Base-by-base conservation (phyloP, 495 filamentous ascomycete genomes). In the Tetracladium marchalianum region DNA sequence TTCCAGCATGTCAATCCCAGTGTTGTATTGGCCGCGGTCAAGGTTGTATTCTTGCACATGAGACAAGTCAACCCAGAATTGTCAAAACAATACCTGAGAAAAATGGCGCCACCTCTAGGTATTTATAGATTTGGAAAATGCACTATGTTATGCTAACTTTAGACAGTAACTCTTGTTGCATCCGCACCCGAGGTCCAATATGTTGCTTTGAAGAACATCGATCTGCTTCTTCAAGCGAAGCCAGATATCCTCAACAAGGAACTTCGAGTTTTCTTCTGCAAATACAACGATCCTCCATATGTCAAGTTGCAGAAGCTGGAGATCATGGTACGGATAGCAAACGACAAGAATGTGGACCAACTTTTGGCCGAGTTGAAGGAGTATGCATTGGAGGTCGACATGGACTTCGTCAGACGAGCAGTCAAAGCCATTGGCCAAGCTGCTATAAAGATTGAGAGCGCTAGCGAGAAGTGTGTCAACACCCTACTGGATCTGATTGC, bases 301-400 rank as follows among this genome's bases (percentile, higher is more conserved):
- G 84, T 98, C 64, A 98, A 98, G 61, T 78, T 98, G 27, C 82
- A 95, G 63, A 98, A 98, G 51, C 79, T 98, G 38, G 92, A 98
- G 58, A 97, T 97, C 47, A 97, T 98, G 92, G 90, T 98, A 12
- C 82, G 93, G 64, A 97, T 98, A 79, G 90, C 92, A 40, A 98
- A 94, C 66, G 88, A 95, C 49, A 87, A 85, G 59, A 98, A 97
- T 56, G 87, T 92, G 35, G 92, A 98, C 51, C 93, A 97, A 60
- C 76, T 98, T 40, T 67, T 98, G 12, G 82, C 88, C 11, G 92
- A 98, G 62, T 62, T 98, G 55, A 96, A 93, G 66, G 92, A 98
- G 56, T 98, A 98, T 61, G 89, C 93, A 33, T 73, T 96, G 54
- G 92, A 98, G 66, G 90, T 98, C 19, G 92, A 98, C 61, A 96